Evolutionary conservation across 805 yeast genomes (phyloP), one percentile per base, ranked within the genome.

Genomic region (Saccharomyces jurei): DNA sequence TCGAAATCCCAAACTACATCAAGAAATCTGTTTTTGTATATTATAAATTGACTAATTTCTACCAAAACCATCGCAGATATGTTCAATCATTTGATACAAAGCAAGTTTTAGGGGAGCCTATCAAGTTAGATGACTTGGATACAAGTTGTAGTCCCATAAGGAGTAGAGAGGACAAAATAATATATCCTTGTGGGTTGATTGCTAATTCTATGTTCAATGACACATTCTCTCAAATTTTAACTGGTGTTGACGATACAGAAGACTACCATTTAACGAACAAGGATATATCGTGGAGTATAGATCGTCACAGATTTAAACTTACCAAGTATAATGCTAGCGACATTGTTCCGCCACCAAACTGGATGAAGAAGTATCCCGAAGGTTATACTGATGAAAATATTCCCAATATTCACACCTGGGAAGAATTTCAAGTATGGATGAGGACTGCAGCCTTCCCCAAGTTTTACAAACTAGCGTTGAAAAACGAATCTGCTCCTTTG

Each of bases 11-110:
- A 13, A 75, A 75, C 48, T 83, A 83, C 53, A 77, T 94, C 68
- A 77, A 81, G 46, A 80, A 84, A 2, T 89, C 96, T 2, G 66
- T 90, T 8, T 90, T 77, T 67, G 65, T 89, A 58, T 94, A 89
- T 72, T 94, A 94, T 73, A 83, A 84, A 60, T 75, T 94, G 63
- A 90, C 97, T 36, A 89, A 89, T 68, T 94, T 92, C 70, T 90
- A 78, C 70, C 98, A 94, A 70, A 94, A 94, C 69, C 99, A 94
- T 73, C 81, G 99, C 57, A 88, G 94, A 58, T 94, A 89, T 67
- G 98, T 92, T 32, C 83, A 82, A 57, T 86, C 96, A 9, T 87
- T 79, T 69, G 95, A 90, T 68, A 80, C 86, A 69, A 76, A 78
- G 46, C 99, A 94, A 71, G 67, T 94, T 50, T 81, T 82, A 56